These are phyloP conservation scores for Dictyophora rubrovolvata DNA, from an alignment of 768 basidiomycete species.

Conservation along the genomic window DNA sequence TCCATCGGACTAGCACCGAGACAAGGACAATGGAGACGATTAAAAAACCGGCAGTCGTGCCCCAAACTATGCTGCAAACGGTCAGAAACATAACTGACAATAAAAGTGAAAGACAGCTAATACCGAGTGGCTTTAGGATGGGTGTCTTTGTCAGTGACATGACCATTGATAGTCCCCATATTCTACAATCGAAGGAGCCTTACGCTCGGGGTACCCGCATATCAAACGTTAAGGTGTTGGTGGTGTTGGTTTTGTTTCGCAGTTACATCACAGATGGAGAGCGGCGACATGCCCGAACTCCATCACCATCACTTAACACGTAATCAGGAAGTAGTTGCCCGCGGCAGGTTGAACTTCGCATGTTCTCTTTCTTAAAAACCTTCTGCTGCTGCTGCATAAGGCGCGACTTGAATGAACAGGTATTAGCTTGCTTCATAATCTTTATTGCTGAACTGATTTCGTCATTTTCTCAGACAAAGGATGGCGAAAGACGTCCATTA, in stretches of 20 bases:
- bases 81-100: background rate
- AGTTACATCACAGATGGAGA: too few species aligned
- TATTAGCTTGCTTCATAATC: background rate
- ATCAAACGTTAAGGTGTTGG: too few species aligned
- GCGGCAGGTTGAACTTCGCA: background rate
- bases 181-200: background rate
- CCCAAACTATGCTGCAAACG: background rate
- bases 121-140: background rate
- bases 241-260: too few species aligned
- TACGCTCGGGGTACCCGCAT: too few species aligned
- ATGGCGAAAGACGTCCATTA: background rate
- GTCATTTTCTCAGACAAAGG: background rate
- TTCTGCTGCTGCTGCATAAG: conserved; percentile 1
- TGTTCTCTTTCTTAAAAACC: background rate
- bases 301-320: too few species aligned
- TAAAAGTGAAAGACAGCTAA: background rate
- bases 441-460: background rate
- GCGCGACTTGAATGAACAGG: background rate
- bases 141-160: too few species aligned
- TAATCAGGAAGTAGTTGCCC: background rate
- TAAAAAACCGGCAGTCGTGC: background rate
- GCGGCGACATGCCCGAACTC: too few species aligned
- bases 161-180: background rate
- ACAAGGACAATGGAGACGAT: background rate
- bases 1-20: background rate